Conservation (phyloP, 441 rosid genomes). For the Arabidopsis hybrid region DNA sequence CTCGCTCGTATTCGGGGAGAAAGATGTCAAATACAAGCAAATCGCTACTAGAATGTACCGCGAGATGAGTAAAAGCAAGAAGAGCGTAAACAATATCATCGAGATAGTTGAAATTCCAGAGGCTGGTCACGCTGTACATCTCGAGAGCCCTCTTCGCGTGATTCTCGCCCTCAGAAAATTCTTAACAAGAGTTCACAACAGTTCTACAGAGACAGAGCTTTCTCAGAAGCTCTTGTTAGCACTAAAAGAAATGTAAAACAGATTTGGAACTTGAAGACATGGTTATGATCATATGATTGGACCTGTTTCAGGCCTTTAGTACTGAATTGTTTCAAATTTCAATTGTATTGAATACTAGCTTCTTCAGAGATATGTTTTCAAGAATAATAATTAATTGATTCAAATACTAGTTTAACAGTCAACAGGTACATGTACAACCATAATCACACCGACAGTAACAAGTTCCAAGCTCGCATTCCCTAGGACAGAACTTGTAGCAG, state of each 20-base stretch:
- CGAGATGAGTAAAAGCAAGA: constrained; percentile 45
- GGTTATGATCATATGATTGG: too few relatives aligned
- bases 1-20: constrained; percentile 69
- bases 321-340: background rate
- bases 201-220: constrained; percentile 32
- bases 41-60: constrained; percentile 60
- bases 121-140: constrained; percentile 85
- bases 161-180: constrained; percentile 65
- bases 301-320: constrained; percentile 7
- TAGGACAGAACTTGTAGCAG: constrained; percentile 35
- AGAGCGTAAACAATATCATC: constrained; percentile 31
- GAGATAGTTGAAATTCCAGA: constrained; percentile 64
- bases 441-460: background rate
- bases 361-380: constrained; percentile 4
- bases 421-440: constrained; percentile 14
- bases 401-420: background rate
- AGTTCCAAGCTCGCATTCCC: background rate
- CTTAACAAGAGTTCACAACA: constrained; percentile 48
- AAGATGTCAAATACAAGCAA: constrained; percentile 72
- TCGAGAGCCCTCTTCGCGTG: constrained; percentile 78
- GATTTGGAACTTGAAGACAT: background rate
- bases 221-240: constrained; percentile 41
- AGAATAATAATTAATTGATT: constrained; percentile 14
- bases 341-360: constrained; percentile 22
- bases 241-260: constrained; percentile 36